A percentile compares a stretch with the other conserved stretches of the same genome.
Evolutionary conservation across 2,329 filamentous ascomycete genomes (phyloP).

Genomic region (Tympanopsis confertula): DNA sequence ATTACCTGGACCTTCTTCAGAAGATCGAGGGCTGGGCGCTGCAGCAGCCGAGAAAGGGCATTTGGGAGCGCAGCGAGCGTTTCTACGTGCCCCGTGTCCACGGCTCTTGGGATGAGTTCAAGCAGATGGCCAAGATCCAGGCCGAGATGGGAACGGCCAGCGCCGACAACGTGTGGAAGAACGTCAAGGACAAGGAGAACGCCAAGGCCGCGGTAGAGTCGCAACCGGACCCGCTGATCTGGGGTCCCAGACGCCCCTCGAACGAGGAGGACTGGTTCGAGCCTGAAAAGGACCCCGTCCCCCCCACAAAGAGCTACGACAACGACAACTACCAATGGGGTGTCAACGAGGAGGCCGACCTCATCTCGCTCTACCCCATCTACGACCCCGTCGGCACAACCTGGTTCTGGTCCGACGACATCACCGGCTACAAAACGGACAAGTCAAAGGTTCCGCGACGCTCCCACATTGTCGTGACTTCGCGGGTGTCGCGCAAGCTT

Average conservation of each 20-base stretch:
- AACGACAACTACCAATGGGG: slow-evolving; percentile 80
- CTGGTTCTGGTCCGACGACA: slow-evolving; percentile 72
- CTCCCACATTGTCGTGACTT: slow-evolving; percentile 78
- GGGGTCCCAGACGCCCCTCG: slow-evolving; percentile 68
- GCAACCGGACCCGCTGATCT: slow-evolving; percentile 53
- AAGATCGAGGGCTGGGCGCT: slow-evolving; percentile 60
- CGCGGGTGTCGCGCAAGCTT: slow-evolving; percentile 69
- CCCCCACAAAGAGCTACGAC: slow-evolving; percentile 61
- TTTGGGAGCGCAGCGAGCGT: slow-evolving; percentile 70
- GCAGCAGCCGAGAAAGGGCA: slow-evolving; percentile 63
- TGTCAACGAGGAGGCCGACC: slow-evolving; percentile 78
- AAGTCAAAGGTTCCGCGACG: slow-evolving; percentile 55
- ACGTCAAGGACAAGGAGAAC: slow-evolving; percentile 27
- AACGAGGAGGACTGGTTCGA: slow-evolving; percentile 63
- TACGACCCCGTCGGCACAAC: slow-evolving; percentile 81
- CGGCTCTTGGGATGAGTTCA: slow-evolving; percentile 70
- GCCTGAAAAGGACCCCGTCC: slow-evolving; percentile 59
- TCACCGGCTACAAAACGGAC: slow-evolving; percentile 69
- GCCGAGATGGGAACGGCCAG: slow-evolving; percentile 57
- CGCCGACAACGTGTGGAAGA: slow-evolving; percentile 57
- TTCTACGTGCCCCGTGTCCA: slow-evolving; percentile 71
- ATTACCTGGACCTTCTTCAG: slow-evolving; percentile 67
- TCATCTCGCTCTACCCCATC: slow-evolving; percentile 83
- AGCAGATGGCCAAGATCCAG: slow-evolving; percentile 64
- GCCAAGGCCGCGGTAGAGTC: slow-evolving; percentile 21